Conservation (phyloP, 495 filamentous ascomycete genomes). For the Podospora didyma region DNA sequence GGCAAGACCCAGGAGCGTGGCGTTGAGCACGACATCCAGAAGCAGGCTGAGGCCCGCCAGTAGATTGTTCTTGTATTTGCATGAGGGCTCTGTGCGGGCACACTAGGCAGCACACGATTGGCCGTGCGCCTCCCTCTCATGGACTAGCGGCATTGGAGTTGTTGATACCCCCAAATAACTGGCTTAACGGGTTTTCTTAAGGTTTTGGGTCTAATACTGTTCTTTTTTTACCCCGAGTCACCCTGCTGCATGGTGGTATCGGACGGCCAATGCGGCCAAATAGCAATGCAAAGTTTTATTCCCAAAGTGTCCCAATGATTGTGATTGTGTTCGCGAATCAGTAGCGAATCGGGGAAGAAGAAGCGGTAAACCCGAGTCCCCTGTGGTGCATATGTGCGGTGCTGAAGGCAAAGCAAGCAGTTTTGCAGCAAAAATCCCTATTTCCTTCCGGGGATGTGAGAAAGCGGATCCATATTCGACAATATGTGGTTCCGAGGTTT, state of each 20-base stretch:
- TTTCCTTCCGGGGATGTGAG: no score
- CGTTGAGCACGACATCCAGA: slow-evolving; percentile 77
- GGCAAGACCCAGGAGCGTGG: slow-evolving; percentile 86
- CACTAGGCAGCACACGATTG: neutral
- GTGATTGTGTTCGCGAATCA: no score
- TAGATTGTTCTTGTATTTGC: slow-evolving; percentile 1
- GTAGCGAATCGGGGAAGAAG: no score
- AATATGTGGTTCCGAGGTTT: no score
- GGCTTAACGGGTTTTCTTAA: neutral
- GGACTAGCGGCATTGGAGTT: neutral
- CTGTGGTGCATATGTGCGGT: no score
- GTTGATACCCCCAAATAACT: neutral
- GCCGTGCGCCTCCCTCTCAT: neutral
- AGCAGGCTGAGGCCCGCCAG: slow-evolving; percentile 52
- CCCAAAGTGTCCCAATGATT: no score
- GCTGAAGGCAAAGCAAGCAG: no score
- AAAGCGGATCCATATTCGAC: no score
- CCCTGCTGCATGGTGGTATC: neutral
- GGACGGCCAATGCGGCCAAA: no score
- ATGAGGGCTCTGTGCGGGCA: neutral
- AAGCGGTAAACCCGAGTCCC: no score
- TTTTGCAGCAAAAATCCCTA: no score
- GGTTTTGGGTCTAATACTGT: neutral
- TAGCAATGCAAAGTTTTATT: no score
- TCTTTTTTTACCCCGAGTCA: neutral